Evolutionary conservation across 2,329 filamentous ascomycete genomes (phyloP).

Genomic region (Pyrenophora teres): DNA sequence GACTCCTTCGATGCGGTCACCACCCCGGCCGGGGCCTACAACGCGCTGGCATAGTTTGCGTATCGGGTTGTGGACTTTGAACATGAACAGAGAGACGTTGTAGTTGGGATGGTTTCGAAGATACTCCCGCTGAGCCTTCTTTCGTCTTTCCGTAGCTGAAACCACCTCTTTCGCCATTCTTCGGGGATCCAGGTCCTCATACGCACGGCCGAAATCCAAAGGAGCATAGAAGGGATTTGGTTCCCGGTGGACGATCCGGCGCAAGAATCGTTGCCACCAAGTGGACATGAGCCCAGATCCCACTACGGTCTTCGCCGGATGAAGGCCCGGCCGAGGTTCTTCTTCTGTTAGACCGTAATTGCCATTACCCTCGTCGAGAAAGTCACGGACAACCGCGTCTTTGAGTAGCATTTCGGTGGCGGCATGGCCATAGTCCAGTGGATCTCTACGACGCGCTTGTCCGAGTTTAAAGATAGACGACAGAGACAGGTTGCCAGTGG

Average conservation of each 20-base stretch:
- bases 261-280: conserved; percentile 65
- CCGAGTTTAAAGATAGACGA: conserved; percentile 66
- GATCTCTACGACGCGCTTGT: conserved; percentile 71
- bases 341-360: conserved; percentile 28
- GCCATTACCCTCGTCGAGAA: conserved; percentile 74
- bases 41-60: conserved; percentile 84
- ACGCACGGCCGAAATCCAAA: conserved; percentile 70
- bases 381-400: conserved; percentile 92
- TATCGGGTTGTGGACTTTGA: conserved; percentile 76
- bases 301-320: conserved; percentile 51
- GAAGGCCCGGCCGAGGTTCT: conserved; percentile 43
- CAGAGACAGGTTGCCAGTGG: conserved; percentile 73
- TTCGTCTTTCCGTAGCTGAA: conserved; percentile 78
- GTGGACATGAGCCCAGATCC: conserved; percentile 64
- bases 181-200: conserved; percentile 80
- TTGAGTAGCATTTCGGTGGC: conserved; percentile 97
- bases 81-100: conserved; percentile 90
- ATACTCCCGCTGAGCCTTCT: conserved; percentile 89
- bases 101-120: conserved; percentile 84
- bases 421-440: conserved; percentile 87
- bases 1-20: conserved; percentile 84
- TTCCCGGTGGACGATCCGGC: conserved; percentile 66
- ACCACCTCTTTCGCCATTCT: conserved; percentile 91
- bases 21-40: conserved; percentile 87
- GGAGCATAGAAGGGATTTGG: conserved; percentile 95